A percentile compares a stretch with the other conserved stretches of the same genome.
Evolutionary conservation across 148 eudicot genomes (phyloP).

Genomic region (Chenopodium quinoa): DNA sequence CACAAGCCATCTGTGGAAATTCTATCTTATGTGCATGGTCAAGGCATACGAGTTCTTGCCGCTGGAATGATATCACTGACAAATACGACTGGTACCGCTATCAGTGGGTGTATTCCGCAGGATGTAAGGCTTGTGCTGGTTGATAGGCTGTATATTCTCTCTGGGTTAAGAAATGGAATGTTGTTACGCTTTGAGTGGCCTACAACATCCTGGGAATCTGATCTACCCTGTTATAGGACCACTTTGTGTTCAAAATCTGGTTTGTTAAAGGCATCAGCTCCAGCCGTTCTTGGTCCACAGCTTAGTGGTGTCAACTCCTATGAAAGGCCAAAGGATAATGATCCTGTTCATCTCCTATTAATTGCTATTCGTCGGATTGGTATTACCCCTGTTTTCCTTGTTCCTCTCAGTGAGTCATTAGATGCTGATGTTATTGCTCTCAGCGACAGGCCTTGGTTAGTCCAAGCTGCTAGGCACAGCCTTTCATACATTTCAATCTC

Average conservation of each 20-base stretch:
- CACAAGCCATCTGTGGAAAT: constrained; percentile 97
- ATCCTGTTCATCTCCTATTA: constrained; percentile 65
- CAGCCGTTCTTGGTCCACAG: constrained; percentile 29
- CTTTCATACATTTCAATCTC: constrained; percentile 86
- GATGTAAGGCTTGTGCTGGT: constrained; percentile 92
- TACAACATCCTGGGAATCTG: constrained; percentile 37
- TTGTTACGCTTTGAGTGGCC: constrained; percentile 98
- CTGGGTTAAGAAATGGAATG: constrained; percentile 96
- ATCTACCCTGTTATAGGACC: constrained; percentile 31
- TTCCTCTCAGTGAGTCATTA: constrained; percentile 68
- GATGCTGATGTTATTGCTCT: constrained; percentile 88
- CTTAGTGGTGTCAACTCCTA: constrained; percentile 25
- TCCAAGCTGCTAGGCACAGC: constrained; percentile 92
- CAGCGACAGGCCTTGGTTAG: constrained; percentile 97
- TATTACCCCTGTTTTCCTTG: constrained; percentile 83
- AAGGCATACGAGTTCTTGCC: constrained; percentile 67
- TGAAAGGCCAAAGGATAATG: constrained; percentile 49
- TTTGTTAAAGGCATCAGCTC: constrained; percentile 27
- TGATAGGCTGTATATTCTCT: constrained; percentile 73
- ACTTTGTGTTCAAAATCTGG: constrained; percentile 28
- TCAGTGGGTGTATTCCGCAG: constrained; percentile 90
- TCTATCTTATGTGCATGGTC: constrained; percentile 52
- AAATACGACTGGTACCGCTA: constrained; percentile 59
- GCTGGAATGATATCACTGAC: constrained; percentile 72
- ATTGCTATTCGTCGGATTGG: constrained; percentile 92